phyloP scores from a whole-genome alignment of 2,329 filamentous ascomycete genomes.

The Phoma sp. region DNA sequence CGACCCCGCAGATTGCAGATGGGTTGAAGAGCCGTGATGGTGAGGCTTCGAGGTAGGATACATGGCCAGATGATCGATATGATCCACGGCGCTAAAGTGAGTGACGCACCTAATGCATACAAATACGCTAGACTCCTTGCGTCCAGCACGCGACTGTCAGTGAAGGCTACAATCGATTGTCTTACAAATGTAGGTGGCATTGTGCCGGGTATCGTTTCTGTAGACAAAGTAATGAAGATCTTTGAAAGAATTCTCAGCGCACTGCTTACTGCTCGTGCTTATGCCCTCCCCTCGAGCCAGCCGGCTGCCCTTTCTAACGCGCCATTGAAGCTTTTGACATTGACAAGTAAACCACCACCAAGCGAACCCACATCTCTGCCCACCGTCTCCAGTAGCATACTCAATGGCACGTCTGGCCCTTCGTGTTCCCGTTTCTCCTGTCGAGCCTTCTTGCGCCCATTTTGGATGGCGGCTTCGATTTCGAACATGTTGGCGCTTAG shows the following conservation, averaged over 20 bases:
- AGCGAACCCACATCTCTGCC: constrained; percentile 35
- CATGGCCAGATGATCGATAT: constrained; percentile 4
- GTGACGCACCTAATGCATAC: constrained; percentile 15
- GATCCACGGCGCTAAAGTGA: constrained; percentile 11
- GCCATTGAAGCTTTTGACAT: constrained; percentile 42
- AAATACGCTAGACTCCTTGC: constrained; percentile 5
- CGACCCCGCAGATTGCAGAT: background rate
- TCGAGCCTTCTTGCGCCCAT: constrained; percentile 40
- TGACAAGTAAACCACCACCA: constrained; percentile 41
- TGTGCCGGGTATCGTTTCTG: constrained; percentile 13
- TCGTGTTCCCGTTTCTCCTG: constrained; percentile 40
- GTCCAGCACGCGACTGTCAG: background rate
- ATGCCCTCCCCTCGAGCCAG: constrained; percentile 45
- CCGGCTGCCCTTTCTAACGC: constrained; percentile 42
- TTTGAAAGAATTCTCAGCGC: constrained; percentile 3
- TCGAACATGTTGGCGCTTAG: constrained; percentile 43
- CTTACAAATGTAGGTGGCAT: constrained; percentile 4
- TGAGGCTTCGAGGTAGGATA: background rate
- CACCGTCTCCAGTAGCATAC: constrained; percentile 39
- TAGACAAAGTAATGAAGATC: constrained; percentile 4
- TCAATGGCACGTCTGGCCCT: constrained; percentile 40
- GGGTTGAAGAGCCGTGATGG: background rate
- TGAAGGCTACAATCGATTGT: constrained; percentile 5
- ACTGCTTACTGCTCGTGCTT: constrained; percentile 21
- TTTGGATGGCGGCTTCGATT: constrained; percentile 46